Evolutionary conservation across 73 alveolate genomes (phyloP).

Genomic region (Tetrahymena borealis): DNA sequence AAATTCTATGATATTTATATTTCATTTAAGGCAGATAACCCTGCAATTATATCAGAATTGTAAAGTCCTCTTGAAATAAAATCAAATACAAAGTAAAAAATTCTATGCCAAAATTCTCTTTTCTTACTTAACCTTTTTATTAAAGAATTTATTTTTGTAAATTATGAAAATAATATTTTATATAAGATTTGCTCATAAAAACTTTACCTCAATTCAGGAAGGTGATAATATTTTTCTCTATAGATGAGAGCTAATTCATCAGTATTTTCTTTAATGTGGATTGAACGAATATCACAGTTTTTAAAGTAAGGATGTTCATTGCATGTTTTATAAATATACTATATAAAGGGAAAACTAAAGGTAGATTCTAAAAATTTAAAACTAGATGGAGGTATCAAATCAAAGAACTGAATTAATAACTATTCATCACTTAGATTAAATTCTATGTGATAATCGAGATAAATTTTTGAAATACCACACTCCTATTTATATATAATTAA

Average conservation of each 20-base stretch:
- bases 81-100: background rate
- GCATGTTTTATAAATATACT: background rate
- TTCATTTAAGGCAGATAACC: background rate
- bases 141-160: background rate
- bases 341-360: background rate
- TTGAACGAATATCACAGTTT: background rate
- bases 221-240: background rate
- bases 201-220: background rate
- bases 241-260: background rate
- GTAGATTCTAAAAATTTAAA: background rate
- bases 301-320: background rate
- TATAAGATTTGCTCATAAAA: too few species aligned
- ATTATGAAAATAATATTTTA: too few species aligned
- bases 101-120: background rate
- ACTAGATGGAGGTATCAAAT: background rate
- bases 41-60: background rate
- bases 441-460: background rate
- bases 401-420: background rate
- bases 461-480: background rate
- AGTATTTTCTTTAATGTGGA: background rate
- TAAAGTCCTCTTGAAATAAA: background rate
- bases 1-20: background rate
- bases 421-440: background rate
- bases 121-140: background rate
- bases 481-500: background rate